Conservation (phyloP, 2,329 filamentous ascomycete species). For the Cytospora paraplurivora region DNA sequence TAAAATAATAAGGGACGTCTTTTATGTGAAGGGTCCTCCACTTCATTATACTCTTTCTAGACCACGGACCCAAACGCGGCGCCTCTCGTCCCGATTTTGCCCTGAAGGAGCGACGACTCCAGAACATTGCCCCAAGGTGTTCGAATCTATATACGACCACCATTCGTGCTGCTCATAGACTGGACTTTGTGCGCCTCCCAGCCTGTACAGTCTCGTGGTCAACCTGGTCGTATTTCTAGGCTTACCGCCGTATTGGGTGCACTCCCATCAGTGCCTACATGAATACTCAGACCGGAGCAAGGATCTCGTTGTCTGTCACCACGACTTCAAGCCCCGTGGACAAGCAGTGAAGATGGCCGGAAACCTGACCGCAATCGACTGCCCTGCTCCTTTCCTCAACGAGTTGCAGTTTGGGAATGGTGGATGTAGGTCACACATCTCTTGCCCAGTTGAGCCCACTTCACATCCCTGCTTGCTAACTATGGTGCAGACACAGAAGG, state of each 20-base stretch:
- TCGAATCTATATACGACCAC: not conserved
- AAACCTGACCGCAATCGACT: conserved; percentile 18
- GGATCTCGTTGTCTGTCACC: not conserved
- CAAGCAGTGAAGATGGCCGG: conserved; percentile 18
- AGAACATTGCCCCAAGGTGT: not conserved
- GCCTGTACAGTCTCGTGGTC: conserved; percentile 1
- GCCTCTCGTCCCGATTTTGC: not conserved
- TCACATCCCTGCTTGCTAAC: conserved; percentile 36
- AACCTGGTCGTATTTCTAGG: conserved; percentile 5
- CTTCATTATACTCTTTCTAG: not conserved
- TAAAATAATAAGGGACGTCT: not conserved
- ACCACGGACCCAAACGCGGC: not conserved
- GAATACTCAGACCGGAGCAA: not conserved
- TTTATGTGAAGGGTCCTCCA: conserved; percentile 14
- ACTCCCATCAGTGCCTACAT: not conserved
- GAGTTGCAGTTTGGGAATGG: conserved; percentile 24
- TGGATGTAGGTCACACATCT: conserved; percentile 28
- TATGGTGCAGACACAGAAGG: conserved; percentile 55
- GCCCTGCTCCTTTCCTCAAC: conserved; percentile 28
- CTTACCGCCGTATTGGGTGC: not conserved
- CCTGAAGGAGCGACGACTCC: not conserved
- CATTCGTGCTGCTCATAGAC: not conserved
- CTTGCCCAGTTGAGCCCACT: not conserved
- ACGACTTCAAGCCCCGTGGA: not conserved
- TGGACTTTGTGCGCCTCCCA: not conserved